Percentiles rank a stretch among this genome's conserved stretches.
Evolutionary conservation across 2,329 filamentous ascomycete species (phyloP).

Genomic region (Ascochyta viciae-villosae): DNA sequence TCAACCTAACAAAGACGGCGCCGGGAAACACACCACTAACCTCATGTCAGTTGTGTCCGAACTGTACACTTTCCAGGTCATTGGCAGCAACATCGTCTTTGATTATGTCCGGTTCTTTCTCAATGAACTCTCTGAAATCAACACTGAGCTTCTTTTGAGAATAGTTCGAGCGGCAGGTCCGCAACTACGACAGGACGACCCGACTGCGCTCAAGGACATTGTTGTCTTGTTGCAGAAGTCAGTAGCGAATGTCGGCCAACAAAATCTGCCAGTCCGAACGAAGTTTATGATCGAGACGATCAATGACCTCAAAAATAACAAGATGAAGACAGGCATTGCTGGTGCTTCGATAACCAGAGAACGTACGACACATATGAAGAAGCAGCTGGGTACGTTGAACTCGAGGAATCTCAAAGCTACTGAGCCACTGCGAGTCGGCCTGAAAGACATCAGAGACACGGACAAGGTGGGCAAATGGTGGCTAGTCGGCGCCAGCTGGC

Average conservation of each 20-base stretch:
- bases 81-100: constrained; percentile 83
- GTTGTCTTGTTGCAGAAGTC: constrained; percentile 78
- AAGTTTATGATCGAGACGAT: constrained; percentile 99
- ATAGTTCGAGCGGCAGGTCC: constrained; percentile 81
- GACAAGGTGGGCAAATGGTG: constrained; percentile 97
- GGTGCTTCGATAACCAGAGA: constrained; percentile 78
- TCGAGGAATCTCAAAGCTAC: constrained; percentile 71
- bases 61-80: constrained; percentile 89
- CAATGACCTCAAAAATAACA: constrained; percentile 92
- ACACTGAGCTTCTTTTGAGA: constrained; percentile 86
- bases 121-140: constrained; percentile 76
- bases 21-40: constrained; percentile 71
- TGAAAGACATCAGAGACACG: constrained; percentile 81
- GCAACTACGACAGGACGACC: constrained; percentile 86
- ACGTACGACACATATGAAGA: constrained; percentile 87
- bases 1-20: constrained; percentile 48
- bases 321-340: constrained; percentile 75
- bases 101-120: constrained; percentile 87
- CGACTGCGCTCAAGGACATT: constrained; percentile 86
- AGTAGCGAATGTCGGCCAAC: constrained; percentile 70
- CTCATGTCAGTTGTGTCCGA: constrained; percentile 83
- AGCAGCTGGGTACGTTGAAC: constrained; percentile 81
- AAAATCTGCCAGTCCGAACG: constrained; percentile 81
- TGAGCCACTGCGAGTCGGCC: constrained; percentile 81
- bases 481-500: constrained; percentile 95